These are phyloP conservation scores for Dictyostelium purpureum DNA, from an alignment of 78 protist genomes.

Conservation along the genomic window DNA sequence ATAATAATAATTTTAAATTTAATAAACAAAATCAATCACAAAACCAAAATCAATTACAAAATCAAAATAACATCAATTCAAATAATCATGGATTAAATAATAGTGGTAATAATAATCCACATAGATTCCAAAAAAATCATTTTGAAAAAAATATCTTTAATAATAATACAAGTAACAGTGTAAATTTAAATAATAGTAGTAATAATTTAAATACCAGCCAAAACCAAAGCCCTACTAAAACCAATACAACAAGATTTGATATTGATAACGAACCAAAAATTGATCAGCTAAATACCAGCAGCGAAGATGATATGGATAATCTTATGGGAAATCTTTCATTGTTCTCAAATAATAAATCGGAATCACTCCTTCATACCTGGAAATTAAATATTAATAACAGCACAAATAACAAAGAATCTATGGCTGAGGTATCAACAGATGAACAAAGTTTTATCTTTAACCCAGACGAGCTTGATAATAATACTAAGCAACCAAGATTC, in stretches of 20 bases:
- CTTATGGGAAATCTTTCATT: background rate
- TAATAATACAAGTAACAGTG: background rate
- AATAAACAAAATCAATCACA: background rate
- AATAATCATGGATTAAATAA: background rate
- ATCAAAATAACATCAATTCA: background rate
- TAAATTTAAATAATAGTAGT: background rate
- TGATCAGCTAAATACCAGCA: background rate
- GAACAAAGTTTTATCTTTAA: background rate
- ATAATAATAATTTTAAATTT: slow-evolving; percentile 1
- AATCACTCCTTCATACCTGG: background rate
- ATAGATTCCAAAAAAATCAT: background rate
- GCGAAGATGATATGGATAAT: background rate
- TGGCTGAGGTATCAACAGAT: background rate
- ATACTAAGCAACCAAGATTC: background rate
- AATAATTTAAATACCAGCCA: background rate
- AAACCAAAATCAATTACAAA: background rate
- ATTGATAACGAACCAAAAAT: background rate
- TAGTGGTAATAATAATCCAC: background rate
- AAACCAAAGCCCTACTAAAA: background rate
- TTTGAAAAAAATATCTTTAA: background rate
- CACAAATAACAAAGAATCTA: background rate
- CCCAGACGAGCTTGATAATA: background rate
- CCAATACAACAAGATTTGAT: too few species aligned
- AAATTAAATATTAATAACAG: background rate
- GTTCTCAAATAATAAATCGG: background rate